These are phyloP conservation scores for Tanacetum coccineum DNA, from an alignment of 129 eudicot species.

Conservation along the genomic window DNA sequence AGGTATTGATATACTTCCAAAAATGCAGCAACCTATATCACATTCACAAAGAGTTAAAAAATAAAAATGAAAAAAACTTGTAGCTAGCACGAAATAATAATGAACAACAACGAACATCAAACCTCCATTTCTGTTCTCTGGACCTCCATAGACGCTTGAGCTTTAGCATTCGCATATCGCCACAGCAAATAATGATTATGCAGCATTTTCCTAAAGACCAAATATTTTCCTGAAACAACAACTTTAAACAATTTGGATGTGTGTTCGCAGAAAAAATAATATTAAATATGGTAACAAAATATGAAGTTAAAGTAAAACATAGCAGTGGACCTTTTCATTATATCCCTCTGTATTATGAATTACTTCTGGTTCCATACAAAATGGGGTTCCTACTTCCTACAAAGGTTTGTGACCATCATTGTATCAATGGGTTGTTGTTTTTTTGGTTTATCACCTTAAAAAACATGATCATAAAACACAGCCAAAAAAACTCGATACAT, in stretches of 20 bases:
- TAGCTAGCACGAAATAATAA: too few species aligned
- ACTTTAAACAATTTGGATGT: constrained; percentile 10
- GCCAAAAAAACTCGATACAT: not conserved
- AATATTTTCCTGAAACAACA: constrained; percentile 76
- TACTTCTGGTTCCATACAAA: constrained; percentile 99
- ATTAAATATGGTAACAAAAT: too few species aligned
- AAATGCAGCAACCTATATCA: too few species aligned
- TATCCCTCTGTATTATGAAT: constrained; percentile 97
- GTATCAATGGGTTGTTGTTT: constrained; percentile 30
- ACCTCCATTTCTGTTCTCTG: too few species aligned
- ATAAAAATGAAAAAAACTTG: too few species aligned
- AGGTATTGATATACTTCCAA: too few species aligned
- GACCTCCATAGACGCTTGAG: too few species aligned
- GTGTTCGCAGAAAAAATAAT: too few species aligned
- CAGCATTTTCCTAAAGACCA: constrained; percentile 98
- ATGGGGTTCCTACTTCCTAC: constrained; percentile 99
- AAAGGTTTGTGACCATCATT: constrained; percentile 66
- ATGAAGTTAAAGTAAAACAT: not conserved
- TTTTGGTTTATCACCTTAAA: not conserved
- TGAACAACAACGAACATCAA: too few species aligned
- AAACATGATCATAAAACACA: not conserved
- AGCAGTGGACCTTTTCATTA: constrained; percentile 71
- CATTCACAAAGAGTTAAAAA: too few species aligned
- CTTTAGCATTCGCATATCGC: too few species aligned
- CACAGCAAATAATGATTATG: too few species aligned